A percentile compares a stretch with the other conserved stretches of the same genome.
These are phyloP conservation scores for Penicillium sp. DNA, from an alignment of 2,329 filamentous ascomycete genomes.

Conservation along the genomic window DNA sequence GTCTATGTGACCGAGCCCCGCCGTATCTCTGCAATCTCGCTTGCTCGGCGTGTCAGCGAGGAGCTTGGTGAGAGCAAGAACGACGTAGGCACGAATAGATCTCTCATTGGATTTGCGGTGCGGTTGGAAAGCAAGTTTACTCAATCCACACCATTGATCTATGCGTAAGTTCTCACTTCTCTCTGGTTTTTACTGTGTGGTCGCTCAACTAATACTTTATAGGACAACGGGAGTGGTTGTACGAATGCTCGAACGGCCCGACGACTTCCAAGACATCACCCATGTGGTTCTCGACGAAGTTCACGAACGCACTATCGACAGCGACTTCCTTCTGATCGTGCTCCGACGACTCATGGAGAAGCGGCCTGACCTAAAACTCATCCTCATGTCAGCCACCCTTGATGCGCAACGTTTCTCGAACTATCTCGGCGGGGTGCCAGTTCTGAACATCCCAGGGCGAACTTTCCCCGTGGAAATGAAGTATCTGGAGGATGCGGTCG, in stretches of 20 bases:
- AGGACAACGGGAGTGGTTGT: conserved; percentile 81
- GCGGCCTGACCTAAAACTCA: conserved; percentile 81
- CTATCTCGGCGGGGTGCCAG: conserved; percentile 81
- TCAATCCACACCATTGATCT: conserved; percentile 79
- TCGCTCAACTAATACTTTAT: conserved; percentile 6
- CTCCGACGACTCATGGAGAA: conserved; percentile 76
- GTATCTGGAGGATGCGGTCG: conserved; percentile 90
- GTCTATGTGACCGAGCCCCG: conserved; percentile 95
- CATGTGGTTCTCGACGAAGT: conserved; percentile 97
- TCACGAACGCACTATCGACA: conserved; percentile 93
- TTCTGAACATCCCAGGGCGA: conserved; percentile 85
- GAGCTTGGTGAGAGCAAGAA: conserved; percentile 83
- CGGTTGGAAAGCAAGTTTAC: conserved; percentile 85
- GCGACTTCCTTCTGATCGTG: conserved; percentile 91
- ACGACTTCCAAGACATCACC: conserved; percentile 83
- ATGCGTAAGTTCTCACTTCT: conserved; percentile 62
- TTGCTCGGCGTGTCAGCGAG: conserved; percentile 89
- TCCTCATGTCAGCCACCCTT: conserved; percentile 97
- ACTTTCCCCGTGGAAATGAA: conserved; percentile 89
- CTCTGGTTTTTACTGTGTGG: not conserved
- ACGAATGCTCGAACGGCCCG: conserved; percentile 89
- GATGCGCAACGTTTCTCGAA: conserved; percentile 87
- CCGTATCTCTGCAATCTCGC: conserved; percentile 91
- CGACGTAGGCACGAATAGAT: conserved; percentile 78
- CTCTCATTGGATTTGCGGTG: conserved; percentile 91